A percentile compares a stretch with the other conserved stretches of the same genome.
Evolutionary conservation across 1,284 basidiomycete genomes (phyloP).

Genomic region (Naganishia sp.): DNA sequence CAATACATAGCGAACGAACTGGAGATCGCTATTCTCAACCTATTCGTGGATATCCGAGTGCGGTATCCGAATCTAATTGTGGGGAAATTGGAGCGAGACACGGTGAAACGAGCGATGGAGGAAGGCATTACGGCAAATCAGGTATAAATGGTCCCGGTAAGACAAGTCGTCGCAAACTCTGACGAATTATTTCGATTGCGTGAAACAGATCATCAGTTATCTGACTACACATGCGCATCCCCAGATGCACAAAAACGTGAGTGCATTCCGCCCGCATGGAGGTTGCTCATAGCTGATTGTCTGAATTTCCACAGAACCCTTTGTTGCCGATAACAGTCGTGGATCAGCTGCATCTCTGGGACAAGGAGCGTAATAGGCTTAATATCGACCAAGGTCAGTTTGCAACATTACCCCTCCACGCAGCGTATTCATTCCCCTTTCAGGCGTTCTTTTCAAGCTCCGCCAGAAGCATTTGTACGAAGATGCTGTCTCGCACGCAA

Average conservation of each 20-base stretch:
- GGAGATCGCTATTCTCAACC: constrained; percentile 91
- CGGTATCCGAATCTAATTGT: constrained; percentile 96
- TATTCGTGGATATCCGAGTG: constrained; percentile 89
- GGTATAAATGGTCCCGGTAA: constrained; percentile 56
- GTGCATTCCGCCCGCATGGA: constrained; percentile 37
- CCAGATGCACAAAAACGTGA: constrained; percentile 92
- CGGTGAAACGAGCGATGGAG: constrained; percentile 86
- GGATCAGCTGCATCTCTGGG: constrained; percentile 97
- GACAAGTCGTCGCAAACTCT: neutral
- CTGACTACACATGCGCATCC: constrained; percentile 92
- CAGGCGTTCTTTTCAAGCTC: constrained; percentile 29
- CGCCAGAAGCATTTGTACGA: constrained; percentile 32
- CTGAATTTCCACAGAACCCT: constrained; percentile 64
- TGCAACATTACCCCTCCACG: neutral
- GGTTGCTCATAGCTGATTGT: neutral
- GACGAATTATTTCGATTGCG: neutral
- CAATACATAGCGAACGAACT: constrained; percentile 77
- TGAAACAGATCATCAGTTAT: constrained; percentile 84
- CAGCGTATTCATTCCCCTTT: neutral
- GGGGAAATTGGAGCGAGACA: constrained; percentile 89
- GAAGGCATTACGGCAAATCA: constrained; percentile 97
- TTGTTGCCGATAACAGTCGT: constrained; percentile 92
- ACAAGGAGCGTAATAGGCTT: constrained; percentile 90
- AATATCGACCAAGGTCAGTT: constrained; percentile 76
- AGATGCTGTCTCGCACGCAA: constrained; percentile 26